Evolutionary conservation across 352 stramenopile genomes (phyloP).

Genomic region (Aphanomyces stellatus): DNA sequence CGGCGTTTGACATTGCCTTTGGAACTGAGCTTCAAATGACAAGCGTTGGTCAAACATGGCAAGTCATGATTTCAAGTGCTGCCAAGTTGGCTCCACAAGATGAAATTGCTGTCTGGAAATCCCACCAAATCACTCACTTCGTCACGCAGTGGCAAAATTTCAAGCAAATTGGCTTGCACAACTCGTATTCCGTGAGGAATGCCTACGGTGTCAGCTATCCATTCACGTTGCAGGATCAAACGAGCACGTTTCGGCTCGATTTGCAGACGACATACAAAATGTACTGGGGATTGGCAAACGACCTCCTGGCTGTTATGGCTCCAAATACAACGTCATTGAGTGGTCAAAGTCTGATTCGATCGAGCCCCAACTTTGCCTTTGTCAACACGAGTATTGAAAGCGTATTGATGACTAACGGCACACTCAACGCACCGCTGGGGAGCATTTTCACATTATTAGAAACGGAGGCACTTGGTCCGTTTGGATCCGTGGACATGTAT

Average conservation of each 20-base stretch:
- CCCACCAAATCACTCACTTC: neutral
- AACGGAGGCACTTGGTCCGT: neutral
- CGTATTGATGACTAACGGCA: neutral
- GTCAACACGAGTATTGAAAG: neutral
- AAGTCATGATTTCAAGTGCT: neutral
- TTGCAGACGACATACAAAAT: constrained; percentile 7
- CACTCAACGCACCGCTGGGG: neutral
- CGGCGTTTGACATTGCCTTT: neutral
- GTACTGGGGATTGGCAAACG: constrained; percentile 11
- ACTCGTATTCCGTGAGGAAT: constrained; percentile 2
- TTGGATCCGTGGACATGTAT: constrained; percentile 7
- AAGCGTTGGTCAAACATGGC: constrained; percentile 90
- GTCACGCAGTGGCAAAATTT: neutral
- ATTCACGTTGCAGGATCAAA: neutral
- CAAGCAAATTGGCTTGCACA: neutral
- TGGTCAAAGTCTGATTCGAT: neutral
- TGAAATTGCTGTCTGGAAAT: neutral
- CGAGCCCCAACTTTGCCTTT: neutral
- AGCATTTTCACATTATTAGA: neutral
- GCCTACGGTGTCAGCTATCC: neutral
- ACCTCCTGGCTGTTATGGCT: neutral
- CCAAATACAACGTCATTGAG: neutral
- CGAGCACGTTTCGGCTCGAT: neutral
- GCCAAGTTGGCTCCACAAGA: neutral
- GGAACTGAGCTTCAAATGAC: neutral